phyloP scores from a whole-genome alignment of 345 rosid genomes.

The Xanthoceras sorbifolium region DNA sequence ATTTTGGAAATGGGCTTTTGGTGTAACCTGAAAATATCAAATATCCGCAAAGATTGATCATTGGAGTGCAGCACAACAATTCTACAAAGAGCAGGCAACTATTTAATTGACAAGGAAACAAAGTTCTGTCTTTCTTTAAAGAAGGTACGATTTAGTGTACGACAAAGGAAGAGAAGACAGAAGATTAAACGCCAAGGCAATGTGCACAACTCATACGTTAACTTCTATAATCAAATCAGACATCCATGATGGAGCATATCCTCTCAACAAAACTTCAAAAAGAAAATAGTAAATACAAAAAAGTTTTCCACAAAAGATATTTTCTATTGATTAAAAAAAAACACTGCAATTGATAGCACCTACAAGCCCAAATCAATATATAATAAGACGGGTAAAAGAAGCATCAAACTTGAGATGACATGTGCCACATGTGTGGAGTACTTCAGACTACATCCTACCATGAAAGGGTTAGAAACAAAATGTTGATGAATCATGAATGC shows the following conservation, averaged over 20 bases:
- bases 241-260: not conserved
- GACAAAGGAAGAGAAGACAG: not conserved
- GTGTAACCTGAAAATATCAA: conserved; percentile 53
- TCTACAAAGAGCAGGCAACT: not conserved
- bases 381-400: not conserved
- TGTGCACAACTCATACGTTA: not conserved
- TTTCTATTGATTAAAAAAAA: not conserved
- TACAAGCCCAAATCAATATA: not conserved
- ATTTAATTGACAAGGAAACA: not conserved
- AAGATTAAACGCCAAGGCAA: not conserved
- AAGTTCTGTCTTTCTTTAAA: not conserved
- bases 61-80: not conserved
- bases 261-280: not conserved
- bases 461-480: not conserved
- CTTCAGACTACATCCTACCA: not conserved
- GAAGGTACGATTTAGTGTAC: not conserved
- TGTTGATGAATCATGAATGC: not conserved
- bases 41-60: not conserved
- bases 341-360: not conserved
- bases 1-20: conserved; percentile 77
- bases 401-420: not conserved
- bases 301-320: not conserved
- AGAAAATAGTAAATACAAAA: not conserved
- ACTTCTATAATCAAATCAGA: not conserved
- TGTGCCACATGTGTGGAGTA: not conserved